Evolutionary conservation across 2,329 filamentous ascomycete species (phyloP).

Genomic region (Penicillium sp.): DNA sequence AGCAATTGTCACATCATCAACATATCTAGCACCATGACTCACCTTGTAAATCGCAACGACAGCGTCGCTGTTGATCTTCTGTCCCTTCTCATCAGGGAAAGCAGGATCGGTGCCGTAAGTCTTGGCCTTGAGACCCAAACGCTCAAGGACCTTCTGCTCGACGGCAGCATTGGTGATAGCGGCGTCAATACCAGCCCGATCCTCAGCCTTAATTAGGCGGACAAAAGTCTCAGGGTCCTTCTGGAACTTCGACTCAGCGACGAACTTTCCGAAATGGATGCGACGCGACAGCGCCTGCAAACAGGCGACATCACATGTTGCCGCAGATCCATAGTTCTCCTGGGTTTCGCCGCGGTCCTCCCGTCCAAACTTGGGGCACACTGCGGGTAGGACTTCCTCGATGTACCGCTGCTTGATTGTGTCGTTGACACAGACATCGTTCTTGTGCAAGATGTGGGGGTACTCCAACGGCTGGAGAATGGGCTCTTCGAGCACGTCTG

Average conservation of each 20-base stretch:
- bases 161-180: slow-evolving; percentile 90
- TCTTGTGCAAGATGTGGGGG: slow-evolving; percentile 81
- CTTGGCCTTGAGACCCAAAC: slow-evolving; percentile 82
- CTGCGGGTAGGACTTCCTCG: slow-evolving; percentile 75
- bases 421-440: slow-evolving; percentile 86
- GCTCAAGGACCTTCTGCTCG: slow-evolving; percentile 86
- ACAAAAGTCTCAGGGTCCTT: slow-evolving; percentile 81
- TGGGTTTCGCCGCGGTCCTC: slow-evolving; percentile 79
- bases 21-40: slow-evolving; percentile 12
- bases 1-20: not conserved
- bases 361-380: slow-evolving; percentile 74
- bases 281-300: slow-evolving; percentile 86
- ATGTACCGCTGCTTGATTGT: slow-evolving; percentile 86
- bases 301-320: slow-evolving; percentile 85
- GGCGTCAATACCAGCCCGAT: slow-evolving; percentile 53
- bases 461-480: slow-evolving; percentile 88
- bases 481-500: slow-evolving; percentile 72
- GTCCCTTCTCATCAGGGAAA: slow-evolving; percentile 47
- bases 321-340: slow-evolving; percentile 94
- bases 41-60: slow-evolving; percentile 83
- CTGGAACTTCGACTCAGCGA: slow-evolving; percentile 92
- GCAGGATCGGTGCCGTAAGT: slow-evolving; percentile 93
- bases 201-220: slow-evolving; percentile 74
- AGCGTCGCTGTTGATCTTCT: slow-evolving; percentile 89
- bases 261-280: slow-evolving; percentile 98